A percentile compares a stretch with the other conserved stretches of the same genome.
Evolutionary conservation across 2,329 filamentous ascomycete species (phyloP).

Genomic region (Escovopsis sp.): DNA sequence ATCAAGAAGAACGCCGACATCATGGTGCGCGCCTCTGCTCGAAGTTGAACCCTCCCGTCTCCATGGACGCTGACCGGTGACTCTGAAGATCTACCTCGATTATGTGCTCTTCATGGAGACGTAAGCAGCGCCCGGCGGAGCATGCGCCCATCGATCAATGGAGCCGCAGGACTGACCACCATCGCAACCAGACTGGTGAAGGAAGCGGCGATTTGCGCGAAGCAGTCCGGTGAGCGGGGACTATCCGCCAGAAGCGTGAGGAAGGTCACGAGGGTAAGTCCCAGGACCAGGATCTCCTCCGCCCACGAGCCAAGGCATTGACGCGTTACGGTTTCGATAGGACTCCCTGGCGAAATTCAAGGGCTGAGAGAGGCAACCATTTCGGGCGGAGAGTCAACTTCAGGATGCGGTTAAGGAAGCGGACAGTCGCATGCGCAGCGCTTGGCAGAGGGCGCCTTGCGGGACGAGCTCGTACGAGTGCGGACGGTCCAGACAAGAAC

Average conservation of each 20-base stretch:
- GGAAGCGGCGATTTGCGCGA: slow-evolving; percentile 64
- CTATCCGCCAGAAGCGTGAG: slow-evolving; percentile 63
- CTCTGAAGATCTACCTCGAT: slow-evolving; percentile 62
- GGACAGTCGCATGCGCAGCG: no score
- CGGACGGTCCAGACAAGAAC: no score
- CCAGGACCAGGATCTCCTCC: not conserved
- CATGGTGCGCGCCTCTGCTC: slow-evolving; percentile 36
- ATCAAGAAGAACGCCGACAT: slow-evolving; percentile 79
- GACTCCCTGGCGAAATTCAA: slow-evolving; percentile 54
- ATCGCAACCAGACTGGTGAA: slow-evolving; percentile 49
- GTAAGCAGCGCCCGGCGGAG: slow-evolving; percentile 19
- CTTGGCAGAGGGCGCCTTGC: no score
- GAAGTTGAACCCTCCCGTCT: no score
- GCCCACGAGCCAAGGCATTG: not conserved
- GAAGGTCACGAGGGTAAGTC: slow-evolving; percentile 58
- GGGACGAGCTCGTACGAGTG: no score
- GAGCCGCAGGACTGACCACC: no score
- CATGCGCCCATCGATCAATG: no score
- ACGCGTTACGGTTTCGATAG: slow-evolving; percentile 21
- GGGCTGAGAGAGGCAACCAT: no score
- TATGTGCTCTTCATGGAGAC: slow-evolving; percentile 69
- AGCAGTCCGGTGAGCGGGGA: slow-evolving; percentile 56
- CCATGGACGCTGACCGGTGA: no score
- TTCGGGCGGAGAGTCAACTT: no score
- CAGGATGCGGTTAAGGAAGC: no score